Evolutionary conservation across 2,329 filamentous ascomycete genomes (phyloP).

Genomic region (Torrubiellomyces zombiae): DNA sequence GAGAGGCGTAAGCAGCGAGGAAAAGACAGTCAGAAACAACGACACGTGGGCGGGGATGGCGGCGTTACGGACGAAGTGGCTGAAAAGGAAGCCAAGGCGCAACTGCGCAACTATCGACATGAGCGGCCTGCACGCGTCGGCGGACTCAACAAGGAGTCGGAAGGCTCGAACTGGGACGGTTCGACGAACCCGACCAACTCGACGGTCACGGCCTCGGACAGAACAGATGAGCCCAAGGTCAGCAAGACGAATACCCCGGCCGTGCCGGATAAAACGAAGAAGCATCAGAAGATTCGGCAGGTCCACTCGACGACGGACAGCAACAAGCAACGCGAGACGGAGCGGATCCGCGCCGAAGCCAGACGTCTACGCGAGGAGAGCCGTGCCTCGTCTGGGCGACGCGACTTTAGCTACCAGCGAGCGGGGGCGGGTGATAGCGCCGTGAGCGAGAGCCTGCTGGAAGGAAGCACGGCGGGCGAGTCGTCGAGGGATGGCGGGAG

Average conservation of each 20-base stretch:
- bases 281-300: constrained; percentile 31
- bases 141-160: constrained; percentile 68
- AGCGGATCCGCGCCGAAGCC: constrained; percentile 40
- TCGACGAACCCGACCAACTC: constrained; percentile 50
- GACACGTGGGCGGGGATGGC: constrained; percentile 38
- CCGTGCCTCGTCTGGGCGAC: constrained; percentile 22
- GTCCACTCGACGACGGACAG: constrained; percentile 44
- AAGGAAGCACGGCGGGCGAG: constrained; percentile 6
- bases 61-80: constrained; percentile 47
- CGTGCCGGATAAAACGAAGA: no score
- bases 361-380: constrained; percentile 36
- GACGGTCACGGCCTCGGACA: constrained; percentile 35
- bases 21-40: constrained; percentile 18
- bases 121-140: constrained; percentile 79
- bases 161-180: constrained; percentile 67
- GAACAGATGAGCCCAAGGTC: constrained; percentile 39
- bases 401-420: constrained; percentile 38
- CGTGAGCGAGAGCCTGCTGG: constrained; percentile 14
- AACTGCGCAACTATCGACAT: constrained; percentile 69
- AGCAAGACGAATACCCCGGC: constrained; percentile 37
- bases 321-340: constrained; percentile 31
- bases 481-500: constrained; percentile 13
- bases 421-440: constrained; percentile 18
- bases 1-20: constrained; percentile 17
- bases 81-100: constrained; percentile 45